phyloP scores from a whole-genome alignment of 352 stramenopile genomes.

The Globisporangium heterothallicum region DNA sequence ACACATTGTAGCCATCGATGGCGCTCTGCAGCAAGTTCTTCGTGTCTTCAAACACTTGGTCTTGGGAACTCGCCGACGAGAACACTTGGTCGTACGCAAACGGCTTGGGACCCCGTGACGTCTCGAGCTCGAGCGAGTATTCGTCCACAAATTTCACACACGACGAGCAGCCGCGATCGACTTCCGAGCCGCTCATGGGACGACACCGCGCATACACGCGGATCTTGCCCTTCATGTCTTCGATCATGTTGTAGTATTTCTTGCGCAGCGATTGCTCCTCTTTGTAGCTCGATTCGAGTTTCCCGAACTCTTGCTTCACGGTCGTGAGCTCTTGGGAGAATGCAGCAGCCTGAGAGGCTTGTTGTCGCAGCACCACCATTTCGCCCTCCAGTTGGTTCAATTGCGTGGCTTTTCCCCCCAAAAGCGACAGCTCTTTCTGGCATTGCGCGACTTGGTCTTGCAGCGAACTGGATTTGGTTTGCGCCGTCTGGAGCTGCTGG shows the following conservation, averaged over 20 bases:
- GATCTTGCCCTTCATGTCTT: conserved; percentile 96
- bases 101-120: conserved; percentile 70
- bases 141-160: conserved; percentile 75
- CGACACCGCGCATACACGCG: conserved; percentile 89
- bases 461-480: conserved; percentile 32
- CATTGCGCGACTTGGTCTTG: conserved; percentile 44
- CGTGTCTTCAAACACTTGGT: conserved; percentile 91
- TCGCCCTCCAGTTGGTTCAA: conserved; percentile 62
- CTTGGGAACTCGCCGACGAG: conserved; percentile 59
- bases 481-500: conserved; percentile 46
- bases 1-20: conserved; percentile 91
- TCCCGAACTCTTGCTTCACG: conserved; percentile 27
- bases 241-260: conserved; percentile 95
- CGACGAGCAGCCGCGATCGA: conserved; percentile 63
- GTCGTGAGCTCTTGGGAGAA: conserved; percentile 40
- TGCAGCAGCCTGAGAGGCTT: conserved; percentile 43
- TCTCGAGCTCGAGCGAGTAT: conserved; percentile 82
- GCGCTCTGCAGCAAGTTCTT: conserved; percentile 88
- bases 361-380: conserved; percentile 36
- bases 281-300: conserved; percentile 74
- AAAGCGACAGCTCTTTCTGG: conserved; percentile 37
- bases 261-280: conserved; percentile 89
- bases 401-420: conserved; percentile 45
- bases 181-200: conserved; percentile 86
- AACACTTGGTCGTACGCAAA: conserved; percentile 92